phyloP scores from a whole-genome alignment of 495 filamentous ascomycete genomes.

The Penicillium samsonianum region DNA sequence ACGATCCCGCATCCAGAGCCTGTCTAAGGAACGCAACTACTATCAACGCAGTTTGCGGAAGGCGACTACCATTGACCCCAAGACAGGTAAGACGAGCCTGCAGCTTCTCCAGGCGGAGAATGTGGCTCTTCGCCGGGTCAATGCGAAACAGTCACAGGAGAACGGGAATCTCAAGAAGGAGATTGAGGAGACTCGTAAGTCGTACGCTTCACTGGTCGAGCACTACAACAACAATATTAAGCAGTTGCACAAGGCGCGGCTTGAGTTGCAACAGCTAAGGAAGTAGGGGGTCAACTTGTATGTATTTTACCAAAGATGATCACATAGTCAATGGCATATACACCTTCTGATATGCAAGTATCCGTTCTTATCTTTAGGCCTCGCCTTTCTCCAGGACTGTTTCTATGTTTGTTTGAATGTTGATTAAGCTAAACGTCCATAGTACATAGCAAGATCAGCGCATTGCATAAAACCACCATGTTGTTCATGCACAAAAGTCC shows the following conservation, averaged over 20 bases:
- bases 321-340: background rate
- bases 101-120: background rate
- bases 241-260: background rate
- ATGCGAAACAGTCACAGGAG: background rate
- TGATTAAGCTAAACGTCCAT: background rate
- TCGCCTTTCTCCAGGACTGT: too few species aligned
- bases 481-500: background rate
- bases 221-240: background rate
- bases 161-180: background rate
- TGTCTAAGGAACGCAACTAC: background rate
- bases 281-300: background rate
- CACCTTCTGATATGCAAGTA: too few species aligned
- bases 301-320: too few species aligned
- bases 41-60: background rate
- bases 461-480: background rate
- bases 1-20: background rate
- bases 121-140: too few species aligned
- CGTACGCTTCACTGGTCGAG: background rate
- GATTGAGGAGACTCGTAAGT: too few species aligned
- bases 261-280: background rate
- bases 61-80: background rate
- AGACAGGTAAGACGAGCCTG: background rate
- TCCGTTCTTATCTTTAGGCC: too few species aligned
- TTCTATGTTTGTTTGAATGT: too few species aligned
- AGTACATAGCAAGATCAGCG: background rate